Base-by-base conservation (phyloP, 768 basidiomycete species). In the Austroboletus festivus region DNA sequence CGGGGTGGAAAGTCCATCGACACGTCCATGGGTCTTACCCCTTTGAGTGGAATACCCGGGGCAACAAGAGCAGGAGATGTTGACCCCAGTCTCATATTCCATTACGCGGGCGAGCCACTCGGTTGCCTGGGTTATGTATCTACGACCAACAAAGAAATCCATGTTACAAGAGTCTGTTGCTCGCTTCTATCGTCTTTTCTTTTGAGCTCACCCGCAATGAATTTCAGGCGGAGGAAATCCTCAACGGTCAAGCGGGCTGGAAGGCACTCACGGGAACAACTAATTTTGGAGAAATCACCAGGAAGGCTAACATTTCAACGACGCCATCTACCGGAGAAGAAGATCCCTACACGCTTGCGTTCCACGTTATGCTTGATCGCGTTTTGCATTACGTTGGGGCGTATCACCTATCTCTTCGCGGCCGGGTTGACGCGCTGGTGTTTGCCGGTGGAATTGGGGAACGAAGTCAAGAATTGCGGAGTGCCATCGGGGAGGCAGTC, bases 381-480 rank as follows among this genome's bases (percentile, higher is more conserved):
- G 74, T 94, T 40, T 58, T 89, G 47, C 76, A 83, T 57, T 91
- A 73, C 54, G 65, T 90, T 39, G 90, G 86, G 6, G 75, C 82
- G 40, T 93, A 91, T 64, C 80, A 84, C 56, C 70, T 90, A 56
- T 85, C 88, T 62, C 77, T 93, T 20, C 74, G 73, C 26, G 79
- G 79, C 15, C 51, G 73, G 21, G 78, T 93, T 11, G 86, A 93
- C 62, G 91, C 85, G 2, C 59, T 94, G 35, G 87, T 93, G 12
- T 93, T 94, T 63, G 77, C 88, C 0, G 92, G 93, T 3, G 92
- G 92, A 0, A 90, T 96, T 44, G 93, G 93, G 0, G 93, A 96
- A 67, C 76, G 74, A 54, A 80, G 83, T 51, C 71, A 67, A 16
- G 74, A 79, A 55, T 67, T 97, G 46, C 69, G 93, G 35, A 61